Evolutionary conservation across 176 grass and related monocot species (phyloP).

Genomic region (Zoysia pacifica): DNA sequence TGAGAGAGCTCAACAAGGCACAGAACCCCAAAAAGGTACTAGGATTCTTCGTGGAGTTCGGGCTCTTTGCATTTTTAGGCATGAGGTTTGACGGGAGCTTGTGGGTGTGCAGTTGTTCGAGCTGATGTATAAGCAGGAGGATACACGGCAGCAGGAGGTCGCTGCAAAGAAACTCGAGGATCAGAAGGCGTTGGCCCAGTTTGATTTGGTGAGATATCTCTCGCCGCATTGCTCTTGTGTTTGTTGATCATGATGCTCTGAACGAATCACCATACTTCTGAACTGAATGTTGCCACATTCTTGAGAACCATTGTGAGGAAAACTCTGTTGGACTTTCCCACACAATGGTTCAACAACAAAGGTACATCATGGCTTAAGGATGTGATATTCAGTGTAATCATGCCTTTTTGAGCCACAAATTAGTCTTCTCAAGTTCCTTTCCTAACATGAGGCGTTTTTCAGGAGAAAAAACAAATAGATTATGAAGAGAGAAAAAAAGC

Average conservation of each 20-base stretch:
- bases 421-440: not conserved
- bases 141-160: conserved; percentile 56
- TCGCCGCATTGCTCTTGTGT: not conserved
- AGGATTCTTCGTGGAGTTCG: not conserved
- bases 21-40: conserved; percentile 62
- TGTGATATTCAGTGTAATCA: not conserved
- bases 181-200: conserved; percentile 46
- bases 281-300: not conserved
- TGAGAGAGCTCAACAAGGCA: conserved; percentile 41
- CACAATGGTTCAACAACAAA: no score
- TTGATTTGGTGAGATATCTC: conserved; percentile 67
- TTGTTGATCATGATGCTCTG: not conserved
- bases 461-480: conserved; percentile 77
- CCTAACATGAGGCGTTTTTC: conserved; percentile 38
- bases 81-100: not conserved
- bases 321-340: not conserved
- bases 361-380: no score
- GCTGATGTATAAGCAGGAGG: conserved; percentile 67
- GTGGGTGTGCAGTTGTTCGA: conserved; percentile 66
- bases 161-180: conserved; percentile 57
- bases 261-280: not conserved
- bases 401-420: not conserved
- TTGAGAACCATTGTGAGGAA: not conserved
- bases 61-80: not conserved
- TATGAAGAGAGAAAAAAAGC: conserved; percentile 89